A percentile compares a stretch with the other conserved stretches of the same genome.
phyloP scores from a whole-genome alignment of 225 moss, liverwort and hornwort species.

The Pleurozium schreberi region DNA sequence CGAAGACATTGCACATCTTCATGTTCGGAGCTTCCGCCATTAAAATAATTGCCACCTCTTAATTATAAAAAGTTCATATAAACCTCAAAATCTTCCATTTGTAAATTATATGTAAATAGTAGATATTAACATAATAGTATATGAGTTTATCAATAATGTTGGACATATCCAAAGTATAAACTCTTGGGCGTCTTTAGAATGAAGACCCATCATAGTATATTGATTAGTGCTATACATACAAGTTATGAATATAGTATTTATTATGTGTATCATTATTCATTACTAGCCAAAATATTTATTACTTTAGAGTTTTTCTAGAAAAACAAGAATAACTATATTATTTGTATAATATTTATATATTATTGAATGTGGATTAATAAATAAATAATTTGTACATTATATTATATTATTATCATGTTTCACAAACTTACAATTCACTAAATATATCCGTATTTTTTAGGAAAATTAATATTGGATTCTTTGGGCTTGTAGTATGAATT shows the following conservation, averaged over 20 bases:
- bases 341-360: neutral
- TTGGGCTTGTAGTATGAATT: rapidly evolving
- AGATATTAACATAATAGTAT: too few relatives aligned
- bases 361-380: neutral
- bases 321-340: neutral
- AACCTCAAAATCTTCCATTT: rapidly evolving
- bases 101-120: neutral
- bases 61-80: neutral
- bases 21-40: neutral
- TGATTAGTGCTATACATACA: neutral
- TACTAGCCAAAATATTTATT: neutral
- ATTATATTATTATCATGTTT: too few relatives aligned
- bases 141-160: neutral
- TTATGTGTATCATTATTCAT: neutral
- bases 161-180: neutral
- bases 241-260: neutral
- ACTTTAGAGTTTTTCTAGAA: neutral
- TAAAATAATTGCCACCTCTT: rapidly evolving
- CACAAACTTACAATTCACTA: rapidly evolving
- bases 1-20: neutral
- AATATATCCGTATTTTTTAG: too few relatives aligned
- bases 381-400: neutral
- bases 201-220: rapidly evolving
- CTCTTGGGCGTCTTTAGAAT: rapidly evolving
- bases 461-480: neutral